Evolutionary conservation across 116 monocot genomes (phyloP), one percentile per base, ranked within the genome.

Genomic region (Papilionanthe hybrid): DNA sequence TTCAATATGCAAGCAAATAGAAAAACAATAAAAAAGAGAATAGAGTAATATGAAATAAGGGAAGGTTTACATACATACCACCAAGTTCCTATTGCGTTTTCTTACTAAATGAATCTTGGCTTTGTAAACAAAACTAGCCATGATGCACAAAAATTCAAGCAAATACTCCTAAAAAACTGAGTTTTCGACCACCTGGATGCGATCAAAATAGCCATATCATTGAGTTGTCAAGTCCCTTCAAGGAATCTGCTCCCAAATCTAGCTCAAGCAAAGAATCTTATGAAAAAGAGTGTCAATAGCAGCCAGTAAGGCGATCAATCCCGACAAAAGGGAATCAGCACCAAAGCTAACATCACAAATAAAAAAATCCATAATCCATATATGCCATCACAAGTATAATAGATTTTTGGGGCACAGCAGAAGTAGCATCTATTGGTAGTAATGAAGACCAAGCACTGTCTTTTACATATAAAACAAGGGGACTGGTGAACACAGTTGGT

Each of bases 371-470:
- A 71, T 94, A 94, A 86, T 94, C 97, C 79, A 80, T 83, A 66
- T 94, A 94, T 9, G 92, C 83, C 55, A 92, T 55, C 15, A 80
- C 89, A 58, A 97, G 69, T 83, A 97, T n/a, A 78, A 94, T 85
- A 80, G 92, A 88, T 72, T 91, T 97, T 7, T 7, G 32, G 63
- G 81, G 73, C 72, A 81, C 78, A 25, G 29, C 4, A 7, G 90
- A 7, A 55, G 92, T 85, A 72, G 84, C 20, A 63, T 90, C 87
- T 27, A 97, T 86, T 83, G 94, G 92, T 41, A 92, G 94, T 82
- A 97, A 79, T 1, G 97, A 91, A 75, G 97, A 90, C 97, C 97
- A 97, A 75, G 94, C 92, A 94, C 97, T 97, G 97, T 83, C 92
- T 90, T 92, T 93, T 84, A 90, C 56, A 89, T 84, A 72, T 75